phyloP scores from a whole-genome alignment of 345 rosid genomes.

The Theobroma cacao region DNA sequence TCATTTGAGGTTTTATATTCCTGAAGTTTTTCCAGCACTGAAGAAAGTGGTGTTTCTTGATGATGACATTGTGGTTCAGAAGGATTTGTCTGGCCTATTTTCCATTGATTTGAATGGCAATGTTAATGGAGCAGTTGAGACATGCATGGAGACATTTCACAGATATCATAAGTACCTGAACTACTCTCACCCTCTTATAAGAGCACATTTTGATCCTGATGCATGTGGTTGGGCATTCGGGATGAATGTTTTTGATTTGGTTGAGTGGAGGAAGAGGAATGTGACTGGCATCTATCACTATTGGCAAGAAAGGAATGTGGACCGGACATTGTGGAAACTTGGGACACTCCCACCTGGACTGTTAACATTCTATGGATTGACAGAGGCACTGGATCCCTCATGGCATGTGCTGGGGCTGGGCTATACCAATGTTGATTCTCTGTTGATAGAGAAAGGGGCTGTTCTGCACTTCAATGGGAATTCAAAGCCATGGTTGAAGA shows the following conservation, averaged over 20 bases:
- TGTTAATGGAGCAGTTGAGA: constrained; percentile 97
- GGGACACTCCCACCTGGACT: constrained; percentile 94
- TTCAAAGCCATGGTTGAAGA: constrained; percentile 96
- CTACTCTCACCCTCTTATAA: constrained; percentile 85
- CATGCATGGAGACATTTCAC: constrained; percentile 96
- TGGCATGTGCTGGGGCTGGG: constrained; percentile 98
- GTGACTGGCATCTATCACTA: constrained; percentile 88
- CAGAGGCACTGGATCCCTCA: constrained; percentile 68
- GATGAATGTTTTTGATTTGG: constrained; percentile 86
- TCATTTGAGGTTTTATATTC: constrained; percentile 87
- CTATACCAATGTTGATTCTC: constrained; percentile 75
- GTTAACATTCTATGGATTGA: constrained; percentile 83
- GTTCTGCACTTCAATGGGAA: constrained; percentile 94
- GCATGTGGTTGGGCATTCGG: constrained; percentile 99
- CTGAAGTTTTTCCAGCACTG: constrained; percentile 82
- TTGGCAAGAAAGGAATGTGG: constrained; percentile 90
- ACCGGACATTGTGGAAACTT: constrained; percentile 87
- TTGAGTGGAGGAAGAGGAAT: constrained; percentile 86
- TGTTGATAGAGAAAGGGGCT: constrained; percentile 81
- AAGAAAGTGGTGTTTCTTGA: constrained; percentile 86
- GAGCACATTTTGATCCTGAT: constrained; percentile 89
- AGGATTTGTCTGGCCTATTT: constrained; percentile 68
- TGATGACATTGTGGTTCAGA: constrained; percentile 82
- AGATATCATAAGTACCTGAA: constrained; percentile 82
- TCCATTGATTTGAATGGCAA: constrained; percentile 66